Conservation (phyloP, 352 stramenopile genomes). For the Aphanomyces stellatus region DNA sequence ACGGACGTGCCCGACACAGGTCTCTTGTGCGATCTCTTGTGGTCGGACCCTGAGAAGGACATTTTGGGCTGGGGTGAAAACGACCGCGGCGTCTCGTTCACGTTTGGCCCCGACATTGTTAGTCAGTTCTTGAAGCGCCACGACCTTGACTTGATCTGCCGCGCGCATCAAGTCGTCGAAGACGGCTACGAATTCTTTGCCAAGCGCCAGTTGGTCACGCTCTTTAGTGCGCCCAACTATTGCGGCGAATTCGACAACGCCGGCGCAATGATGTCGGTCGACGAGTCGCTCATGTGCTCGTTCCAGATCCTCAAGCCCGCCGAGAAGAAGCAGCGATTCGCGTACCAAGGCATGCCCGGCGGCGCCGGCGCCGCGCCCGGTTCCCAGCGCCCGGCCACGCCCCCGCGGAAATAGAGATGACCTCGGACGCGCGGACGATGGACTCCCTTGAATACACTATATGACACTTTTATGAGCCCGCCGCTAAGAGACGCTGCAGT, state of each 20-base stretch:
- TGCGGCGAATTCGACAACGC: slow-evolving; percentile 86
- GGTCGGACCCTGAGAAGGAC: slow-evolving; percentile 76
- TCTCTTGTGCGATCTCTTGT: slow-evolving; percentile 78
- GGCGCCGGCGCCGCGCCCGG: not conserved
- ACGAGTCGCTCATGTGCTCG: slow-evolving; percentile 17
- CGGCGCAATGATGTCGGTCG: slow-evolving; percentile 84
- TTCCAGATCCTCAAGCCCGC: slow-evolving; percentile 20
- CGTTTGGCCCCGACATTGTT: slow-evolving; percentile 97
- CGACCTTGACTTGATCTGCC: slow-evolving; percentile 96
- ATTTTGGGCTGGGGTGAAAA: slow-evolving; percentile 92
- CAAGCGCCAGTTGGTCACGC: slow-evolving; percentile 79
- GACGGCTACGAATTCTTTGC: slow-evolving; percentile 62
- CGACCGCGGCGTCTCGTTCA: slow-evolving; percentile 96
- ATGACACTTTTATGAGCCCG: too few species aligned
- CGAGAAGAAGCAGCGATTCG: slow-evolving; percentile 76
- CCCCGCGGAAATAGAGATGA: slow-evolving; percentile 51
- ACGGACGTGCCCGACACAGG: slow-evolving; percentile 71
- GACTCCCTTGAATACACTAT: too few species aligned
- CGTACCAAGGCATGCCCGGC: slow-evolving; percentile 43
- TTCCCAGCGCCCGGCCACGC: slow-evolving; percentile 46
- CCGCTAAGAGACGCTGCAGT: slow-evolving; percentile 53
- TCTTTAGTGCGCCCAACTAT: slow-evolving; percentile 90
- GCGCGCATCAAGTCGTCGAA: slow-evolving; percentile 77
- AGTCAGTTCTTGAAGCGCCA: slow-evolving; percentile 95
- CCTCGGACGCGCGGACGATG: too few species aligned